A percentile compares a stretch with the other conserved stretches of the same genome.
Conservation (phyloP, 2,329 filamentous ascomycete genomes). For the Claviceps sp. region DNA sequence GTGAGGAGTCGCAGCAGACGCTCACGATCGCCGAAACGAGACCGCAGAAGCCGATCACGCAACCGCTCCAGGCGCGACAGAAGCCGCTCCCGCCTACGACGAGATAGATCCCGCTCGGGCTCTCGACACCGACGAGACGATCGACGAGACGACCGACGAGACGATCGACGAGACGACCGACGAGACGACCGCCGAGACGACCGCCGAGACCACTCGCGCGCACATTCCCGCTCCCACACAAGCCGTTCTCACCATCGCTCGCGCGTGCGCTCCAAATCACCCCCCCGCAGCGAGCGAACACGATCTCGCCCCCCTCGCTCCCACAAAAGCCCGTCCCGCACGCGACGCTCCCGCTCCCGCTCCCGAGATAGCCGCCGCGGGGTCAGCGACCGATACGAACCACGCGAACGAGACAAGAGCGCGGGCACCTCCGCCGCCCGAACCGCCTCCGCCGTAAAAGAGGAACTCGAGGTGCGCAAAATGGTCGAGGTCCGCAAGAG, state of each 20-base stretch:
- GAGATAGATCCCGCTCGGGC: conserved; percentile 27
- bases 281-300: conserved; percentile 19
- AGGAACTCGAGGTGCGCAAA: conserved; percentile 44
- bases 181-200: conserved; percentile 12
- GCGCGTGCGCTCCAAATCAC: conserved; percentile 17
- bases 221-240: conserved; percentile 9
- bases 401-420: conserved; percentile 17
- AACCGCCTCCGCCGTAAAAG: conserved; percentile 27
- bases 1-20: conserved; percentile 22
- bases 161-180: conserved; percentile 19
- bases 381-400: conserved; percentile 9
- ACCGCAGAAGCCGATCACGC: conserved; percentile 19
- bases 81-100: conserved; percentile 22
- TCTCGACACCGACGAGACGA: conserved; percentile 24
- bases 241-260: conserved; percentile 22
- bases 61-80: conserved; percentile 21
- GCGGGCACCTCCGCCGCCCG: conserved; percentile 22
- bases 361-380: conserved; percentile 12
- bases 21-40: conserved; percentile 25
- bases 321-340: conserved; percentile 6
- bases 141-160: conserved; percentile 16
- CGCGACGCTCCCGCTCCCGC: conserved; percentile 10
- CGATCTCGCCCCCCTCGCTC: conserved; percentile 12
- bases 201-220: conserved; percentile 12
- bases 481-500: conserved; percentile 48